A percentile compares a stretch with the other conserved stretches of the same genome.
phyloP scores from a whole-genome alignment of 2,329 filamentous ascomycete species.

The Aciculosporium take region DNA sequence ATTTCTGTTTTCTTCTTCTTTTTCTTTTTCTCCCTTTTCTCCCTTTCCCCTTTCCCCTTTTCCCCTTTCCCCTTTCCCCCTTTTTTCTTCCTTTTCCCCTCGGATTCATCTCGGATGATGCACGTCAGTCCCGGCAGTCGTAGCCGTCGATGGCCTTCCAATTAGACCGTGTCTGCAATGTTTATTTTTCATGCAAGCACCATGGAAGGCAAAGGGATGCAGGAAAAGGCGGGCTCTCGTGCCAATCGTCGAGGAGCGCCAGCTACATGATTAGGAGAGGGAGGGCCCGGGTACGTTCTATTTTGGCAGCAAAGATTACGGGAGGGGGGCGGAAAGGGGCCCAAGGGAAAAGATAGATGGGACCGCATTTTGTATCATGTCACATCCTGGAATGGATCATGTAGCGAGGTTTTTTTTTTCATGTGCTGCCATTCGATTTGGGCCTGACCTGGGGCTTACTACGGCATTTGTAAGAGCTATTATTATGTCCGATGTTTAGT shows the following conservation, averaged over 20 bases:
- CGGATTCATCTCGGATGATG: background rate
- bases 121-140: background rate
- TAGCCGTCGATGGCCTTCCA: background rate
- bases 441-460: background rate
- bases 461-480: too few species aligned
- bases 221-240: background rate
- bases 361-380: background rate
- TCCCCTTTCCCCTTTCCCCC: background rate
- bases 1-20: background rate
- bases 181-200: background rate
- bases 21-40: background rate
- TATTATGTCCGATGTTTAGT: background rate
- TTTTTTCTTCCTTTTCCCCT: background rate
- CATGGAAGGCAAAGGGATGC: background rate
- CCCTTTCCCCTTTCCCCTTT: background rate
- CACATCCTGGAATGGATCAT: conserved; percentile 1
- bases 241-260: background rate
- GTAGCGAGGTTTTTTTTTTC: background rate
- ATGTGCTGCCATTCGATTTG: background rate
- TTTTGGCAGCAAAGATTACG: background rate
- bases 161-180: background rate
- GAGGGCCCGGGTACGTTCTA: background rate
- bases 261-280: background rate
- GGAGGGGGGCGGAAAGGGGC: background rate
- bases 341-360: background rate